Percentiles rank a stretch among this genome's conserved stretches.
Conservation (phyloP, 768 basidiomycete species). For the Ephemerocybe angulata region DNA sequence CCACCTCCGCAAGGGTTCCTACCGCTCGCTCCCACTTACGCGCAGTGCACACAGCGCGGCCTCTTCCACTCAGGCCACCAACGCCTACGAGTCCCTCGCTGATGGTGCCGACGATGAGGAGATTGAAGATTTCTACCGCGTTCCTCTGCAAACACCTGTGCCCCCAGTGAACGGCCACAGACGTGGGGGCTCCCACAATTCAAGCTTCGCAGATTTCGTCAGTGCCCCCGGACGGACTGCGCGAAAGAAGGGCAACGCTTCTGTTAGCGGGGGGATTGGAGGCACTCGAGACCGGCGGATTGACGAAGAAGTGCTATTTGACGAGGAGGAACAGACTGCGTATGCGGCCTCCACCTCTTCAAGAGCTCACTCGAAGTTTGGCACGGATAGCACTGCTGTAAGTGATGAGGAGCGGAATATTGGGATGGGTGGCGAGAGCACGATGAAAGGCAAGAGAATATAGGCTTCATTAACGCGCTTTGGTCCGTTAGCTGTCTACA, state of each 20-base stretch:
- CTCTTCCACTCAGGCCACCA: conserved; percentile 25
- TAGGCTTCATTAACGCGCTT: not conserved
- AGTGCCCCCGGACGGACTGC: conserved; percentile 45
- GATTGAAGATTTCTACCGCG: conserved; percentile 63
- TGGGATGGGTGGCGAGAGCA: not conserved
- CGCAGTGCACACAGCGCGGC: conserved; percentile 36
- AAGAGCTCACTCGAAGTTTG: conserved; percentile 39
- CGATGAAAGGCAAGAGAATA: not conserved
- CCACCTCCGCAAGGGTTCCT: conserved; percentile 89
- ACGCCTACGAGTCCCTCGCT: conserved; percentile 38
- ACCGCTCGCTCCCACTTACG: conserved; percentile 69
- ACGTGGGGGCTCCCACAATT: conserved; percentile 29
- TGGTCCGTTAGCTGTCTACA: not conserved
- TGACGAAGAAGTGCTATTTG: conserved; percentile 56
- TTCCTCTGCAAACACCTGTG: conserved; percentile 51
- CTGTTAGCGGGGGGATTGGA: conserved; percentile 11
- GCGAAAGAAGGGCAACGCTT: conserved; percentile 20
- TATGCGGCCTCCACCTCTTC: conserved; percentile 42
- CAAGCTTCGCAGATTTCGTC: conserved; percentile 64
- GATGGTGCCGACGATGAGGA: conserved; percentile 67
- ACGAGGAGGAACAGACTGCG: conserved; percentile 52
- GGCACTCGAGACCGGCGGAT: conserved; percentile 29
- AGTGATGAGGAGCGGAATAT: conserved; percentile 37
- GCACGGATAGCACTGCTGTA: conserved; percentile 39
- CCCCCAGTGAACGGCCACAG: conserved; percentile 27